Evolutionary conservation across 371 early-diverging fungal genomes (phyloP).

Genomic region (Apophysomyces ossiformis): DNA sequence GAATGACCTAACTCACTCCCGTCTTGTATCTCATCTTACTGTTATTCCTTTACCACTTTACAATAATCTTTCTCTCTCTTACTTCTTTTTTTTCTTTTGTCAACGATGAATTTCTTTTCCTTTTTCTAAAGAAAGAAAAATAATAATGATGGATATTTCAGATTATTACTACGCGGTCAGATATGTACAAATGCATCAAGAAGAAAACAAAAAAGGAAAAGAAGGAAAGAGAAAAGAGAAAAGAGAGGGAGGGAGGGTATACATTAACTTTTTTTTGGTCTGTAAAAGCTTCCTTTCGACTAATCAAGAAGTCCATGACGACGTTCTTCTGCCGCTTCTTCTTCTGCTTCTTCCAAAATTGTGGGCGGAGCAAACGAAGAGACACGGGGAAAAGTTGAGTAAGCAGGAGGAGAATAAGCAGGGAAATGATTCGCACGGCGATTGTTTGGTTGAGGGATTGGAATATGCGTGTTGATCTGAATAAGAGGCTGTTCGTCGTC

Average conservation of each 20-base stretch:
- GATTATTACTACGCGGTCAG: neutral
- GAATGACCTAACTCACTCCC: neutral
- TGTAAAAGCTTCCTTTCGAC: too few relatives aligned
- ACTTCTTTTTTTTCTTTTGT: neutral
- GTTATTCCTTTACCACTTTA: neutral
- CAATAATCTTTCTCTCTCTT: neutral
- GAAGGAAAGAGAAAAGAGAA: neutral
- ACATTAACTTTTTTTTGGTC: neutral
- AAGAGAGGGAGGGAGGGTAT: neutral
- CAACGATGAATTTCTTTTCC: neutral
- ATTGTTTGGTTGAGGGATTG: constrained; percentile 22
- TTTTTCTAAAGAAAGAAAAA: too few relatives aligned
- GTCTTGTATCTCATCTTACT: neutral
- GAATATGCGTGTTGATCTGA: constrained; percentile 21
- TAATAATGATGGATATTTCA: too few relatives aligned
- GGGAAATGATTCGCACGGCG: constrained; percentile 17
- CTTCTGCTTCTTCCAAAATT: constrained; percentile 4
- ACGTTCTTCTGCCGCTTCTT: constrained; percentile 11
- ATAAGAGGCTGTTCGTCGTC: constrained; percentile 28
- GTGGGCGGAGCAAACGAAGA: constrained; percentile 3
- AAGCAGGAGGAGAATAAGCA: constrained; percentile 26
- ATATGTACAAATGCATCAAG: constrained; percentile 7
- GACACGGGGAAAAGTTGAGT: constrained; percentile 28
- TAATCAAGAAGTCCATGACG: neutral
- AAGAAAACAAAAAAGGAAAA: neutral